phyloP scores from a whole-genome alignment of 176 grass and related monocot species.

The Ensete ventricosum region DNA sequence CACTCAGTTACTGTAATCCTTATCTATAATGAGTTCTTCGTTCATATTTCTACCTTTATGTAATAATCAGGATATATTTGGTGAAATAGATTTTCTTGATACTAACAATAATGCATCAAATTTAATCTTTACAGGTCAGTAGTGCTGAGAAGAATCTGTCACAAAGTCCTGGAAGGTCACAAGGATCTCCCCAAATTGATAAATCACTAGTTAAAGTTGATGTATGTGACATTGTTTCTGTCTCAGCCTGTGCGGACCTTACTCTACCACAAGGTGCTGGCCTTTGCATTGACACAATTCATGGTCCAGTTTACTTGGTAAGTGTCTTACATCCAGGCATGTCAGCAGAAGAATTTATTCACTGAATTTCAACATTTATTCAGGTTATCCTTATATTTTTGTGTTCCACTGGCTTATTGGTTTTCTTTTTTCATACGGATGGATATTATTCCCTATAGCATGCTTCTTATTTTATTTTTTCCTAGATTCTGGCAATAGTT shows the following conservation, averaged over 20 bases:
- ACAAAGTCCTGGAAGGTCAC: slow-evolving; percentile 33
- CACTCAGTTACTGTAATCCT: slow-evolving; percentile 2
- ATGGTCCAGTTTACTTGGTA: slow-evolving; percentile 76
- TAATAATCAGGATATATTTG: slow-evolving; percentile 2
- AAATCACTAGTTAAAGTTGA: slow-evolving; percentile 62
- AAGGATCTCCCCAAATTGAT: slow-evolving; percentile 29
- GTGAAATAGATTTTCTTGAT: neutral
- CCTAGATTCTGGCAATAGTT: neutral
- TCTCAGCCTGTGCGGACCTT: slow-evolving; percentile 69
- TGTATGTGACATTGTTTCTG: slow-evolving; percentile 67
- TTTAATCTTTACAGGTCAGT: slow-evolving; percentile 39
- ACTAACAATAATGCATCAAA: neutral
- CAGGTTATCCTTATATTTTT: neutral
- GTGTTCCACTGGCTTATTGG: too few relatives aligned
- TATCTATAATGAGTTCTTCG: neutral
- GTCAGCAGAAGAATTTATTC: neutral
- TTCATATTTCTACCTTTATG: neutral
- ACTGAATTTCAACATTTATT: neutral
- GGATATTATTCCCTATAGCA: too few relatives aligned
- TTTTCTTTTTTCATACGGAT: too few relatives aligned
- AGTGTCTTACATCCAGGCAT: neutral
- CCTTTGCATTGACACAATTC: slow-evolving; percentile 79
- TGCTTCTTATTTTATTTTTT: neutral
- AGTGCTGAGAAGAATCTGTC: slow-evolving; percentile 41
- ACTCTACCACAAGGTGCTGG: slow-evolving; percentile 80